Percentiles rank a stretch among this genome's conserved stretches.
These are phyloP conservation scores for Aspergillus sp. DNA, from an alignment of 2,329 filamentous ascomycete species.

Conservation along the genomic window DNA sequence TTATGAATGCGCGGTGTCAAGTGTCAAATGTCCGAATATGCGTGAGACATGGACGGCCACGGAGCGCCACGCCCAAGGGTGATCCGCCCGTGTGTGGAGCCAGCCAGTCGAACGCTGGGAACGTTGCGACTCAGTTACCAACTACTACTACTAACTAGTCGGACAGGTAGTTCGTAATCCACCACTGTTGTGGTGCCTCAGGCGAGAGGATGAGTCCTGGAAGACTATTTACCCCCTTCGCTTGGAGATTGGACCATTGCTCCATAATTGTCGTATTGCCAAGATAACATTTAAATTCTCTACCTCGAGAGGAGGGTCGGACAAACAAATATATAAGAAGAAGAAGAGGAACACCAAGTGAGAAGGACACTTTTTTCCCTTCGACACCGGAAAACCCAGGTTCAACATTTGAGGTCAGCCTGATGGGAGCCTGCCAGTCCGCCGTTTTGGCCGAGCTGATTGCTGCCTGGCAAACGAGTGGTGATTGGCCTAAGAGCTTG, in stretches of 20 bases:
- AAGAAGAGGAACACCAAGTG: neutral
- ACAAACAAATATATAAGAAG: neutral
- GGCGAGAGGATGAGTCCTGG: neutral
- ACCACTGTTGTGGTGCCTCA: neutral
- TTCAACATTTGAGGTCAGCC: neutral
- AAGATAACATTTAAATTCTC: neutral
- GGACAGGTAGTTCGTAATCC: neutral
- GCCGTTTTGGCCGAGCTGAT: neutral
- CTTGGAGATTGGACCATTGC: neutral
- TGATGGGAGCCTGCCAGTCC: neutral
- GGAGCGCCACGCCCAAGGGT: slow-evolving; percentile 2
- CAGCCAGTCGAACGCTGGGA: slow-evolving; percentile 2
- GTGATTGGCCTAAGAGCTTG: neutral
- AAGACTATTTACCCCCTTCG: neutral
- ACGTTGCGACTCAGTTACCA: neutral
- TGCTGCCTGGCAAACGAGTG: neutral
- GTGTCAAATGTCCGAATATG: slow-evolving; percentile 9
- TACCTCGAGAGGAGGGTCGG: neutral
- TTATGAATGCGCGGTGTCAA: too few species aligned
- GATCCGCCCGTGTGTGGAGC: slow-evolving; percentile 7
- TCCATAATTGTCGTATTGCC: neutral
- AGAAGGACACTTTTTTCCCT: too few species aligned
- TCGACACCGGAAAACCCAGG: too few species aligned
- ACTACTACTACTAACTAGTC: too few species aligned
- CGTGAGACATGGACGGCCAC: slow-evolving; percentile 6